These are phyloP conservation scores for Mortierella hygrophila DNA, from an alignment of 192 early-diverging fungal genomes.

Conservation along the genomic window DNA sequence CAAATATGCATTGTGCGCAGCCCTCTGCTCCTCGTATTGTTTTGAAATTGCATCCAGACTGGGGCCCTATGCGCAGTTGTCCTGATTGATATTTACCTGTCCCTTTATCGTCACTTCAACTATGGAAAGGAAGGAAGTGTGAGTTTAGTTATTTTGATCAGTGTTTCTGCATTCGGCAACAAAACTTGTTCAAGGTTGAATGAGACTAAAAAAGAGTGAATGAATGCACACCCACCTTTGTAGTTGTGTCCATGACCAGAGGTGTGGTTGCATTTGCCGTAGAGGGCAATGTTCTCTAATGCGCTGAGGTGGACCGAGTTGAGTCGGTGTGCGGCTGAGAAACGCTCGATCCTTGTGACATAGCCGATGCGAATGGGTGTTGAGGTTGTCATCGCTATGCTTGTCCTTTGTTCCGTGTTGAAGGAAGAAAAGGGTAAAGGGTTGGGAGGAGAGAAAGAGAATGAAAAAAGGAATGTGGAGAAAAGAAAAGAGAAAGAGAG, in stretches of 20 bases:
- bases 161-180: not conserved
- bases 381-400: slow-evolving; percentile 32
- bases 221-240: slow-evolving; percentile 62
- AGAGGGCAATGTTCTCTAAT: slow-evolving; percentile 80
- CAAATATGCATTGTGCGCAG: not conserved
- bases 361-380: slow-evolving; percentile 67
- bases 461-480: not conserved
- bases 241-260: slow-evolving; percentile 96
- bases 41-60: not conserved
- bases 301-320: slow-evolving; percentile 79
- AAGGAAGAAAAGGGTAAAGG: slow-evolving; percentile 6
- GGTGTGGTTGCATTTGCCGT: slow-evolving; percentile 90
- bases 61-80: not conserved
- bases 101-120: slow-evolving; percentile 82
- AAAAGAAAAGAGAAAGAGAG: no score
- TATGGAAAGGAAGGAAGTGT: slow-evolving; percentile 26
- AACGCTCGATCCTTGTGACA: slow-evolving; percentile 81
- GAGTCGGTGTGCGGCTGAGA: slow-evolving; percentile 93
- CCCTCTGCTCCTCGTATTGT: not conserved
- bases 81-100: slow-evolving; percentile 54
- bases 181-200: not conserved
- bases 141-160: not conserved
- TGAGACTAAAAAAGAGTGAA: not conserved
- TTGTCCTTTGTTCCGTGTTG: slow-evolving; percentile 4
- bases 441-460: not conserved